A percentile compares a stretch with the other conserved stretches of the same genome.
Conservation (phyloP, 257 asterid species). For the Solanum sitiens region DNA sequence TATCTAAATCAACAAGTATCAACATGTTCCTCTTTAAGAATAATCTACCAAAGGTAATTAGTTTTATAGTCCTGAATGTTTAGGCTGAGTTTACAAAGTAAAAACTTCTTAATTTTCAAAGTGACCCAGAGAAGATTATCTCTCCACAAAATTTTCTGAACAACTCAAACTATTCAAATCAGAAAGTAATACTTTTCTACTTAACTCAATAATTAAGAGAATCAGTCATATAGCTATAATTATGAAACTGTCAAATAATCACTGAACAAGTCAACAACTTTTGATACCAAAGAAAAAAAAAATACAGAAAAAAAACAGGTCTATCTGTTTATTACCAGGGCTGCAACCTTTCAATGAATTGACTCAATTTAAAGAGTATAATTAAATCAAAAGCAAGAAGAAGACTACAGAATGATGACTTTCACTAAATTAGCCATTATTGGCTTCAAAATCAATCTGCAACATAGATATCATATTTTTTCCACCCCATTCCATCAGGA, state of each 20-base stretch:
- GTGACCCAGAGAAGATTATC: background rate
- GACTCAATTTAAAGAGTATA: background rate
- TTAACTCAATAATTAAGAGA: background rate
- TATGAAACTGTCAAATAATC: background rate
- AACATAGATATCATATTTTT: background rate
- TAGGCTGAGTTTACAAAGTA: background rate
- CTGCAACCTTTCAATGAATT: background rate
- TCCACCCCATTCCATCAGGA: background rate
- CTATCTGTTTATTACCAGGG: background rate
- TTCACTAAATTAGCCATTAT: background rate
- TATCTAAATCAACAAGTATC: background rate
- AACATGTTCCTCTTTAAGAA: background rate
- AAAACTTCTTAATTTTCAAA: background rate
- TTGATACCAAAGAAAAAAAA: background rate
- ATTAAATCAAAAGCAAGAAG: background rate
- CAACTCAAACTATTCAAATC: background rate
- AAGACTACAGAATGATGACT: background rate
- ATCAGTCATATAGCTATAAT: background rate
- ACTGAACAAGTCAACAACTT: background rate
- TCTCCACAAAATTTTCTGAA: background rate
- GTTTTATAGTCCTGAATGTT: background rate
- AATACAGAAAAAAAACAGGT: background rate
- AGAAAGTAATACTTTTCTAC: background rate
- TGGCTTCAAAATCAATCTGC: background rate
- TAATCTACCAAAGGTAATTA: background rate